Conservation (phyloP, 1,284 basidiomycete species). For the Vanrija sp. region DNA sequence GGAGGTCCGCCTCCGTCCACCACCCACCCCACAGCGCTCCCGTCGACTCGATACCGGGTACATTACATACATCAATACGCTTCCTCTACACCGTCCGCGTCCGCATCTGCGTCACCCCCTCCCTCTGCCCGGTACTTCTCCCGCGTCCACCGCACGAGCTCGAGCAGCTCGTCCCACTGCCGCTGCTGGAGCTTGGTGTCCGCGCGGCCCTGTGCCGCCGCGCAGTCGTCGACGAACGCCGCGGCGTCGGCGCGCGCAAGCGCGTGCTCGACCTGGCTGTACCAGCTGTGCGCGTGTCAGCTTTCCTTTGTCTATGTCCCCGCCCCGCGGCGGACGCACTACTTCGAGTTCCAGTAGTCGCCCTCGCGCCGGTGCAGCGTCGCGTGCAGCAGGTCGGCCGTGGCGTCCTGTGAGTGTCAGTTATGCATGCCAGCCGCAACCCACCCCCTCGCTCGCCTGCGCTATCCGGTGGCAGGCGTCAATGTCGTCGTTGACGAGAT, state of each 20-base stretch:
- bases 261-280: background rate
- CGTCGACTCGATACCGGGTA: too few species aligned
- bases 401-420: slow-evolving; percentile 27
- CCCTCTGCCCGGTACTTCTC: slow-evolving; percentile 20
- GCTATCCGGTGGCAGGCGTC: slow-evolving; percentile 41
- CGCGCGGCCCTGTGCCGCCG: slow-evolving; percentile 10
- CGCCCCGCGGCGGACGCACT: slow-evolving; percentile 24
- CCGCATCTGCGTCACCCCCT: too few species aligned
- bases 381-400: slow-evolving; percentile 45
- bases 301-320: background rate
- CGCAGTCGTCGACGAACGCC: slow-evolving; percentile 44
- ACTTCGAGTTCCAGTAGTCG: slow-evolving; percentile 50
- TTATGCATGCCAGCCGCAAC: background rate
- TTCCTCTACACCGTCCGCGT: too few species aligned
- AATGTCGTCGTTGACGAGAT: slow-evolving; percentile 49
- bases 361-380: slow-evolving; percentile 46
- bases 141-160: slow-evolving; percentile 40
- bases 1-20: too few species aligned
- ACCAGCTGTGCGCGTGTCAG: background rate
- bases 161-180: slow-evolving; percentile 45
- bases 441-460: slow-evolving; percentile 38
- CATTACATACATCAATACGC: too few species aligned
- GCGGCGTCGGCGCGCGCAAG: slow-evolving; percentile 19
- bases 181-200: slow-evolving; percentile 14
- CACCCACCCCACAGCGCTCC: too few species aligned